Percentiles rank a stretch among this genome's conserved stretches.
These are phyloP conservation scores for Trichosporon asahii DNA, from an alignment of 1,284 basidiomycete species.

Conservation along the genomic window DNA sequence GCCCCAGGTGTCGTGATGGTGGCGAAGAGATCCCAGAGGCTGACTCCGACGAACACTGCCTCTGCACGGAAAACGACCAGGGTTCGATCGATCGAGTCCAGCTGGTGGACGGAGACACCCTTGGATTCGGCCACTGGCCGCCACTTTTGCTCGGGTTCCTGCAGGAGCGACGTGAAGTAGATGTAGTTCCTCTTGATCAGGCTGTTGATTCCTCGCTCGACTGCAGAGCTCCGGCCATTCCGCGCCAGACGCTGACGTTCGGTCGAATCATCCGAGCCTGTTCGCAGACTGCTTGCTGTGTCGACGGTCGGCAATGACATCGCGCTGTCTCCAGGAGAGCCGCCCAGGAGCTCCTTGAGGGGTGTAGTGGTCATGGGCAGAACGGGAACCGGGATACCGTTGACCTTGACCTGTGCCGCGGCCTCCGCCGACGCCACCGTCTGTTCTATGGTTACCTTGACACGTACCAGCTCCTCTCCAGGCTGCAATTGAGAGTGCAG, in stretches of 20 bases:
- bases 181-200: slow-evolving; percentile 92
- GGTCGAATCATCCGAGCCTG: slow-evolving; percentile 22
- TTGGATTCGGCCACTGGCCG: slow-evolving; percentile 72
- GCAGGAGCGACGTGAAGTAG: slow-evolving; percentile 93
- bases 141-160: slow-evolving; percentile 99
- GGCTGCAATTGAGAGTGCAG: slow-evolving; percentile 63
- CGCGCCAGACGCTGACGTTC: slow-evolving; percentile 18
- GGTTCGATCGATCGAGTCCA: slow-evolving; percentile 96
- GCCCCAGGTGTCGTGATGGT: slow-evolving; percentile 81
- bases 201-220: slow-evolving; percentile 73
- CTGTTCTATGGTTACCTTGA: slow-evolving; percentile 71
- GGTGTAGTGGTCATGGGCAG: slow-evolving; percentile 48
- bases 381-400: slow-evolving; percentile 72
- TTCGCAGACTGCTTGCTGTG: slow-evolving; percentile 27
- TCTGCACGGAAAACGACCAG: slow-evolving; percentile 94
- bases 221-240: slow-evolving; percentile 60
- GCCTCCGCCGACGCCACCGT: slow-evolving; percentile 55
- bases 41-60: slow-evolving; percentile 93
- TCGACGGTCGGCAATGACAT: slow-evolving; percentile 41
- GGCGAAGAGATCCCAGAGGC: slow-evolving; percentile 93
- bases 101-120: slow-evolving; percentile 89
- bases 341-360: slow-evolving; percentile 33
- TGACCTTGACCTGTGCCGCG: slow-evolving; percentile 62
- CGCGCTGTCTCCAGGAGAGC: slow-evolving; percentile 43
- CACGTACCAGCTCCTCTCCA: slow-evolving; percentile 68